Conservation (phyloP, 257 asterid genomes). For the Ajuga chamaepitys region DNA sequence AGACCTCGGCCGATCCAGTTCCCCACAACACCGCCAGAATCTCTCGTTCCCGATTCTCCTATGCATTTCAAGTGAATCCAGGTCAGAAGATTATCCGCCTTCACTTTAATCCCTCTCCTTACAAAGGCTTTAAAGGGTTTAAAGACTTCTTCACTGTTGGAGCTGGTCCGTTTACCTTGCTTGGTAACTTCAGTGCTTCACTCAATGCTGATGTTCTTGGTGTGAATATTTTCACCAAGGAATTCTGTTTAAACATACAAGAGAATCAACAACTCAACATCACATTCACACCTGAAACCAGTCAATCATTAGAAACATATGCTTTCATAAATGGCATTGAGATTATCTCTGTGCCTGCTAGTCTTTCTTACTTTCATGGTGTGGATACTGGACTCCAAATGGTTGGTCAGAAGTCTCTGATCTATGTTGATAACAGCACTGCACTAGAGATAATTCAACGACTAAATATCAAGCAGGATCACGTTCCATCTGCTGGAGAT, state of each 20-base stretch:
- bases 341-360: slow-evolving; percentile 14
- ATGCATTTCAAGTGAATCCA: not conserved
- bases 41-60: no score
- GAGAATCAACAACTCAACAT: not conserved
- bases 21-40: no score
- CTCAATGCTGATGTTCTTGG: slow-evolving; percentile 16
- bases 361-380: slow-evolving; percentile 6
- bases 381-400: slow-evolving; percentile 13
- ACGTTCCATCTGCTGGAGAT: slow-evolving; percentile 13
- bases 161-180: slow-evolving; percentile 19
- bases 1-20: no score
- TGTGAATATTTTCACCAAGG: slow-evolving; percentile 5
- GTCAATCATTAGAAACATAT: slow-evolving; percentile 4
- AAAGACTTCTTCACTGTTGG: slow-evolving; percentile 17
- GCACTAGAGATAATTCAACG: slow-evolving; percentile 37
- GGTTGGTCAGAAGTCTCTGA: slow-evolving; percentile 16
- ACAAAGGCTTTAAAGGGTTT: slow-evolving; percentile 10
- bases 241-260: slow-evolving; percentile 5
- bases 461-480: slow-evolving; percentile 21
- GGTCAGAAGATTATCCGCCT: slow-evolving; percentile 21
- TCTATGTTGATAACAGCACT: slow-evolving; percentile 30
- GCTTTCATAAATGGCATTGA: no score
- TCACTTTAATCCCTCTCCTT: no score
- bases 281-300: slow-evolving; percentile 11
- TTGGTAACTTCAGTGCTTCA: slow-evolving; percentile 17